Conservation (phyloP, 1,139 yeast genomes). For the Suhomyces atakaporum region DNA sequence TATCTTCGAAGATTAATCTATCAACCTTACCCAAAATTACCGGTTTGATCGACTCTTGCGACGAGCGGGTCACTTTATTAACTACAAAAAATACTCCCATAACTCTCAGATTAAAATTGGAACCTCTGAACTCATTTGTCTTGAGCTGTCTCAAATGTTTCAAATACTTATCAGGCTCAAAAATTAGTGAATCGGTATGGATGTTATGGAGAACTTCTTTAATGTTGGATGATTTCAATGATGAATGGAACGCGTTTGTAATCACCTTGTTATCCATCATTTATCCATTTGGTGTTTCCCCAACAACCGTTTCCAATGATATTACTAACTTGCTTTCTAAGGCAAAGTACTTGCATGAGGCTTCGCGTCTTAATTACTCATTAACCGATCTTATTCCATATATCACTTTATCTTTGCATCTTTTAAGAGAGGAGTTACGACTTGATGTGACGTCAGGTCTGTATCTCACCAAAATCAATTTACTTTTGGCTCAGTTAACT, state of each 20-base stretch:
- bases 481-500: constrained; percentile 61
- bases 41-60: constrained; percentile 31
- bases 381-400: constrained; percentile 57
- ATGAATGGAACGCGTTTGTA: constrained; percentile 68
- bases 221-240: constrained; percentile 38
- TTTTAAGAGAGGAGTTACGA: constrained; percentile 72
- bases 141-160: constrained; percentile 49
- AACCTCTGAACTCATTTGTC: constrained; percentile 51
- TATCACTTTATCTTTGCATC: constrained; percentile 69
- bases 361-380: constrained; percentile 35
- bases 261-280: constrained; percentile 52
- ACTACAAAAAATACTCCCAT: constrained; percentile 27
- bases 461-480: constrained; percentile 45
- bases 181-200: constrained; percentile 58
- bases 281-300: constrained; percentile 39
- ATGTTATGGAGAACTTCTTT: constrained; percentile 65
- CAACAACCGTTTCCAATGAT: constrained; percentile 26
- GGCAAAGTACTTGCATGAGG: constrained; percentile 35
- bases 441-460: constrained; percentile 52
- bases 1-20: constrained; percentile 44
- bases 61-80: constrained; percentile 30
- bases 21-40: constrained; percentile 18
- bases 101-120: constrained; percentile 39
- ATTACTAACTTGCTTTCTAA: constrained; percentile 42
- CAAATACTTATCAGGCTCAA: constrained; percentile 57